phyloP scores from a whole-genome alignment of 2,329 filamentous ascomycete genomes.

The Parastagonospora nodorum region DNA sequence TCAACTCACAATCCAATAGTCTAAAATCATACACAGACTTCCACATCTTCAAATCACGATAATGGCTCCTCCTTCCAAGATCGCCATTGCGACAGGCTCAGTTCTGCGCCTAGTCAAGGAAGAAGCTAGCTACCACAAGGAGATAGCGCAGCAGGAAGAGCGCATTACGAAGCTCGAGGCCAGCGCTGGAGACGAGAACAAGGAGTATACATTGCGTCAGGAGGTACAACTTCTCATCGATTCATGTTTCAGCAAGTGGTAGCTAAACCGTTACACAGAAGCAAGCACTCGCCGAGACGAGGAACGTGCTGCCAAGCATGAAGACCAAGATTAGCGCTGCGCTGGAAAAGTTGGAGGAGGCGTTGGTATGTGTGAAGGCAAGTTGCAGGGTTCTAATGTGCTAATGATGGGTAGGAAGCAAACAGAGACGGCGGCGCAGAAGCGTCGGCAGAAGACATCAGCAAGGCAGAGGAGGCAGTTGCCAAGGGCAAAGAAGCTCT shows the following conservation, averaged over 20 bases:
- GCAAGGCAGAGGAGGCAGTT: conserved; percentile 51
- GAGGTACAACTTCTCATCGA: conserved; percentile 63
- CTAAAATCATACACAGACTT: too few species aligned
- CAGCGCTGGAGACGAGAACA: conserved; percentile 71
- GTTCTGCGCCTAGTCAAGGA: conserved; percentile 89
- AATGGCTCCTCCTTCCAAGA: conserved; percentile 78
- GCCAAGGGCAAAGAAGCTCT: conserved; percentile 48
- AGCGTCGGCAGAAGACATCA: conserved; percentile 50
- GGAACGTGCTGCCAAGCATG: conserved; percentile 76
- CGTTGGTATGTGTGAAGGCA: conserved; percentile 66
- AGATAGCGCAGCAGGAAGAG: conserved; percentile 75
- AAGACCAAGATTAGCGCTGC: conserved; percentile 73
- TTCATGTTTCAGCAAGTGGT: not conserved
- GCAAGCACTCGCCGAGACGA: conserved; percentile 84
- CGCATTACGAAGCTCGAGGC: conserved; percentile 71
- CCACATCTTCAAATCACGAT: conserved; percentile 7
- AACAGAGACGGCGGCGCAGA: conserved; percentile 47
- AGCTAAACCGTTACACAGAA: conserved; percentile 56
- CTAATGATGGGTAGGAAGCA: conserved; percentile 42
- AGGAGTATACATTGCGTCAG: conserved; percentile 79
- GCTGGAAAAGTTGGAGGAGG: conserved; percentile 73
- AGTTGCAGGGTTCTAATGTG: conserved; percentile 13
- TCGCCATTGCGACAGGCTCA: conserved; percentile 79
- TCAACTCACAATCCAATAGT: too few species aligned
- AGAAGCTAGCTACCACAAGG: conserved; percentile 86